phyloP scores from a whole-genome alignment of 2,329 filamentous ascomycete genomes.

The Daldinia eschscholtzii region DNA sequence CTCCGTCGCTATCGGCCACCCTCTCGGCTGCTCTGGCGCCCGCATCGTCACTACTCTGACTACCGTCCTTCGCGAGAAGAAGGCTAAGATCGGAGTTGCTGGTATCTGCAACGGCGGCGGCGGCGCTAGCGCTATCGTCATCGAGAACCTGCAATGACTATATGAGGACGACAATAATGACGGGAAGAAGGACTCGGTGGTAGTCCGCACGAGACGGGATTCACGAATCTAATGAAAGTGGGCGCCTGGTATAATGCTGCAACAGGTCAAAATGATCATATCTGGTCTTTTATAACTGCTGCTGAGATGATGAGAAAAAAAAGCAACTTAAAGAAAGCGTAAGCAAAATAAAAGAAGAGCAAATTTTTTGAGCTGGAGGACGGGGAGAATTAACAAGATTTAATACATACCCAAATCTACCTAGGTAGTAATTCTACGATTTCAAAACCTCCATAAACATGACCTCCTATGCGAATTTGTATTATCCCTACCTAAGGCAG shows the following conservation, averaged over 20 bases:
- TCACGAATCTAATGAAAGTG: slow-evolving; percentile 33
- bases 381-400: slow-evolving; percentile 14
- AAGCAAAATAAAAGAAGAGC: not conserved
- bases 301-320: not conserved
- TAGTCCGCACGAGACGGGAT: slow-evolving; percentile 17
- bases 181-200: not conserved
- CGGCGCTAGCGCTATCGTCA: slow-evolving; percentile 91
- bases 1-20: slow-evolving; percentile 95
- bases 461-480: not conserved
- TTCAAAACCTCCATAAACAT: not conserved
- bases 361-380: slow-evolving; percentile 9
- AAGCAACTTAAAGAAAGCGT: not conserved
- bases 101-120: slow-evolving; percentile 99
- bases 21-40: slow-evolving; percentile 92
- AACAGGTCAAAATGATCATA: not conserved
- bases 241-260: not conserved
- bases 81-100: slow-evolving; percentile 91
- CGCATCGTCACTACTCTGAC: slow-evolving; percentile 92
- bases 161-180: not conserved
- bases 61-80: slow-evolving; percentile 89
- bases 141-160: slow-evolving; percentile 76
- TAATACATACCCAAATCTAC: slow-evolving; percentile 14
- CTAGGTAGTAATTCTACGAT: slow-evolving; percentile 7
- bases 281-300: not conserved
- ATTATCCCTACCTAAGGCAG: not conserved